Conservation (phyloP, 2,329 filamentous ascomycete species). For the Penicillium sp. region DNA sequence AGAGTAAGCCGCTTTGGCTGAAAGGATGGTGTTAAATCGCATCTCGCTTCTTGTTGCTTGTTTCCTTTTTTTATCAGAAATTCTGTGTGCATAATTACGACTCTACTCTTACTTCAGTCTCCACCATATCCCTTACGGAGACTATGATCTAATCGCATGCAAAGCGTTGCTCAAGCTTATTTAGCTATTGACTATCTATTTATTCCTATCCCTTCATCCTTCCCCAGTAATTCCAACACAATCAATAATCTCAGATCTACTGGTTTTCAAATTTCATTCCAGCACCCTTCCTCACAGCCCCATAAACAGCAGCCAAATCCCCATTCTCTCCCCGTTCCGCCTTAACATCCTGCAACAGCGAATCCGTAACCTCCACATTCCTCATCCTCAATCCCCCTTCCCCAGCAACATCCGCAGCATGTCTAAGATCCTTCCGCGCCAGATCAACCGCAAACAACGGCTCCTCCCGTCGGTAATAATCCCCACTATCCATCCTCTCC, state of each 20-base stretch:
- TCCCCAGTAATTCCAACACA: background rate
- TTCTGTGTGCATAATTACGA: constrained; percentile 18
- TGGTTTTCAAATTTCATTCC: constrained; percentile 74
- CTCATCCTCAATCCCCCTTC: constrained; percentile 62
- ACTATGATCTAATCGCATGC: constrained; percentile 10
- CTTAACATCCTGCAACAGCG: constrained; percentile 69
- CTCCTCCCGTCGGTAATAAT: constrained; percentile 73
- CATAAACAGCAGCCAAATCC: constrained; percentile 82
- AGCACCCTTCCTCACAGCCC: constrained; percentile 71
- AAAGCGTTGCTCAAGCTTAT: background rate
- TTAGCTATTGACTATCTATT: background rate
- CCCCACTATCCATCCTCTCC: constrained; percentile 70
- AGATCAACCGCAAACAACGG: constrained; percentile 83
- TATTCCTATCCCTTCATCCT: background rate
- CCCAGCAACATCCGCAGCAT: constrained; percentile 69
- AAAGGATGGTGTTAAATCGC: background rate
- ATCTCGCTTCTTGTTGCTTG: background rate
- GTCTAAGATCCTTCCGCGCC: constrained; percentile 77
- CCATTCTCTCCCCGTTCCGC: constrained; percentile 69
- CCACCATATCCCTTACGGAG: constrained; percentile 8
- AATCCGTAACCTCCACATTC: constrained; percentile 67
- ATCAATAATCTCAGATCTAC: background rate
- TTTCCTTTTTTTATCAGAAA: constrained; percentile 9
- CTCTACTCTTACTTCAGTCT: constrained; percentile 15
- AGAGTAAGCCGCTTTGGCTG: constrained; percentile 9